Conservation (phyloP, 2,329 filamentous ascomycete genomes). For the Sporothrix mexicana region DNA sequence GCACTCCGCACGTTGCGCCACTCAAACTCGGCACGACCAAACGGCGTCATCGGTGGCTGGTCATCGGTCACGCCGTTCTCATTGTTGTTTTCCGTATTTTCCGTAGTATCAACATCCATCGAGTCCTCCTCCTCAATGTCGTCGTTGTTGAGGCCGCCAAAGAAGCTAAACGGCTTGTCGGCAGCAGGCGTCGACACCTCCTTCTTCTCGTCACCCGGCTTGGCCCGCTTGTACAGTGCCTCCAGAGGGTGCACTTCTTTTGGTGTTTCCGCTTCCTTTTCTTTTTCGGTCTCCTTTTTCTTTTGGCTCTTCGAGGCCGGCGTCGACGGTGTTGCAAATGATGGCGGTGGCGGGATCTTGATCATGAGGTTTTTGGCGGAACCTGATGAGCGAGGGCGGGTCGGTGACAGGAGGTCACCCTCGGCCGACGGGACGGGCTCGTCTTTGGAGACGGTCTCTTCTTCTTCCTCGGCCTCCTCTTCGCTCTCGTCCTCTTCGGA, state of each 20-base stretch:
- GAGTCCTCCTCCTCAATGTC: slow-evolving; percentile 49
- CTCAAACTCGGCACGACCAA: slow-evolving; percentile 77
- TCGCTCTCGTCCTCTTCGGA: slow-evolving; percentile 38
- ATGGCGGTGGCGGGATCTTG: slow-evolving; percentile 54
- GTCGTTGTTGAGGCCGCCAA: slow-evolving; percentile 60
- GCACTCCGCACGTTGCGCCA: slow-evolving; percentile 79
- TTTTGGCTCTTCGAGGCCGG: slow-evolving; percentile 44
- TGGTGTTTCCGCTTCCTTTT: no score
- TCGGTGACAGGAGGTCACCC: slow-evolving; percentile 44
- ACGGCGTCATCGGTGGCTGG: slow-evolving; percentile 70
- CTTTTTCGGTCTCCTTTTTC: no score
- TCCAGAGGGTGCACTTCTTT: slow-evolving; percentile 80
- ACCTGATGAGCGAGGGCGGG: slow-evolving; percentile 57
- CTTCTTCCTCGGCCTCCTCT: slow-evolving; percentile 31
- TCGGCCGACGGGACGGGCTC: slow-evolving; percentile 41
- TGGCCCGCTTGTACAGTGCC: slow-evolving; percentile 82
- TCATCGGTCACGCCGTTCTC: slow-evolving; percentile 41
- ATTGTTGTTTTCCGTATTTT: slow-evolving; percentile 49
- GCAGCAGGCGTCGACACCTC: slow-evolving; percentile 34
- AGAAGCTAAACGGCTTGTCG: slow-evolving; percentile 73
- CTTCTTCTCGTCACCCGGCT: slow-evolving; percentile 44
- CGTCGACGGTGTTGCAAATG: slow-evolving; percentile 41
- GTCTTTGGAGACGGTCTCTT: slow-evolving; percentile 34
- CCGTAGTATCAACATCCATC: slow-evolving; percentile 50
- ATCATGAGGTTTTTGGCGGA: slow-evolving; percentile 60